A percentile compares a stretch with the other conserved stretches of the same genome.
These are phyloP conservation scores for Volvox africanus DNA, from an alignment of 139 green algal genomes.

Conservation along the genomic window DNA sequence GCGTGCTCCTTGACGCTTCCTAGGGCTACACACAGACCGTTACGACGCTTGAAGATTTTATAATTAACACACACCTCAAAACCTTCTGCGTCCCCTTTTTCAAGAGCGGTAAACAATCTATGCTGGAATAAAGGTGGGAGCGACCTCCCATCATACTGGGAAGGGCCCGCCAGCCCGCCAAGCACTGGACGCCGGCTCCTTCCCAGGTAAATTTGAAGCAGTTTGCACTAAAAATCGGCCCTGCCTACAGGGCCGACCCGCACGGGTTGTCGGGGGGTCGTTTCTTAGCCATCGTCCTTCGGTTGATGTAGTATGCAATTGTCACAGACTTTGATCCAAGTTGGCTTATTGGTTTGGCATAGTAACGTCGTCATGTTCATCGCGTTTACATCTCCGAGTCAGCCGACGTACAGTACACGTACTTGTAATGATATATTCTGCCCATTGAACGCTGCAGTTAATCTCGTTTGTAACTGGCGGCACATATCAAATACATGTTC, in stretches of 20 bases:
- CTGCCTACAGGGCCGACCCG: slow-evolving; percentile 15
- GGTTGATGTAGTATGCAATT: too few species aligned
- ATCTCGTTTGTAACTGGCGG: too few species aligned
- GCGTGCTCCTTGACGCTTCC: too few species aligned
- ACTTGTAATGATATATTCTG: background rate
- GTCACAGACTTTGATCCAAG: too few species aligned
- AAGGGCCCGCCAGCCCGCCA: slow-evolving; percentile 20
- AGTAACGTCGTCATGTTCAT: too few species aligned
- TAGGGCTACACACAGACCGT: too few species aligned
- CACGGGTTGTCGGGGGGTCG: slow-evolving; percentile 5
- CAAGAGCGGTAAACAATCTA: background rate
- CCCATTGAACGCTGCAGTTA: too few species aligned
- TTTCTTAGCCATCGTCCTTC: background rate
- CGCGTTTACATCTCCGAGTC: too few species aligned
- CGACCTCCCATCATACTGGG: slow-evolving; percentile 11
- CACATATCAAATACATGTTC: too few species aligned
- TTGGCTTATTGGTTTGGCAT: too few species aligned
- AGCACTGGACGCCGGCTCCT: background rate
- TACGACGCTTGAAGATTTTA: too few species aligned
- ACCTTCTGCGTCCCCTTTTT: background rate
- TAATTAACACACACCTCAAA: slow-evolving; percentile 4
- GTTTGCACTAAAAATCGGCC: background rate
- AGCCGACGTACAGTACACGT: background rate
- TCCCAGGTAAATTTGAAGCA: slow-evolving; percentile 34
- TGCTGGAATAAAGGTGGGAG: slow-evolving; percentile 9